Conservation (phyloP, 495 filamentous ascomycete species). For the Aspergillus carlsbadensis region DNA sequence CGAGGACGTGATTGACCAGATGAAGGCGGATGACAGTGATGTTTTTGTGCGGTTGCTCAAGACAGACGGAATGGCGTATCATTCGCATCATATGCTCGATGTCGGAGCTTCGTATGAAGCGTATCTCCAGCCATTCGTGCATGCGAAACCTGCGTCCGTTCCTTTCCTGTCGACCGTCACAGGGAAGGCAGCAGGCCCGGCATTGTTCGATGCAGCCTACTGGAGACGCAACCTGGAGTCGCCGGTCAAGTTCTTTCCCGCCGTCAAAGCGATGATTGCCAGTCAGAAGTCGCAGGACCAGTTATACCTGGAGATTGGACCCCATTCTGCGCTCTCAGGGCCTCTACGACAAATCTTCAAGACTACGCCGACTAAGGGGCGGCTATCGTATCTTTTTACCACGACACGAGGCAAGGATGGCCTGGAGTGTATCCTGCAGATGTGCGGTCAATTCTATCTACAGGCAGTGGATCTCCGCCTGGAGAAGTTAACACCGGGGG, state of each 20-base stretch:
- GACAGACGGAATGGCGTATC: neutral
- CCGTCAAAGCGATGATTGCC: slow-evolving; percentile 24
- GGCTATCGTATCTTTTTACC: slow-evolving; percentile 7
- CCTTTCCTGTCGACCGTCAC: slow-evolving; percentile 33
- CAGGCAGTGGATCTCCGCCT: slow-evolving; percentile 24
- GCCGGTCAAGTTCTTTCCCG: slow-evolving; percentile 34
- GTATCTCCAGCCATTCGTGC: slow-evolving; percentile 13
- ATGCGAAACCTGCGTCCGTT: neutral
- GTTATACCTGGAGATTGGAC: slow-evolving; percentile 20
- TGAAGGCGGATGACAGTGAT: slow-evolving; percentile 36
- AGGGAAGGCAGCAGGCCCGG: slow-evolving; percentile 12
- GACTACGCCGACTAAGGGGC: neutral
- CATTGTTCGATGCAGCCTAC: slow-evolving; percentile 33
- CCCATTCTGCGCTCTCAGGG: slow-evolving; percentile 10
- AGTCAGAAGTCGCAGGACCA: neutral
- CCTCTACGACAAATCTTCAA: slow-evolving; percentile 8
- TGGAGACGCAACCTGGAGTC: slow-evolving; percentile 35
- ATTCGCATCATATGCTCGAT: neutral
- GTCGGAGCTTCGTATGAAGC: neutral
- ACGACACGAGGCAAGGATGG: slow-evolving; percentile 4
- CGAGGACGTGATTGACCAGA: slow-evolving; percentile 24
- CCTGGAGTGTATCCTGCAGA: neutral
- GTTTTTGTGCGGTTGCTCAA: slow-evolving; percentile 34
- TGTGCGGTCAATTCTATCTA: slow-evolving; percentile 23
- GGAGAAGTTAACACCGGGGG: slow-evolving; percentile 25